phyloP scores from a whole-genome alignment of 2,329 filamentous ascomycete species.

The Lasiodiplodia citricola region DNA sequence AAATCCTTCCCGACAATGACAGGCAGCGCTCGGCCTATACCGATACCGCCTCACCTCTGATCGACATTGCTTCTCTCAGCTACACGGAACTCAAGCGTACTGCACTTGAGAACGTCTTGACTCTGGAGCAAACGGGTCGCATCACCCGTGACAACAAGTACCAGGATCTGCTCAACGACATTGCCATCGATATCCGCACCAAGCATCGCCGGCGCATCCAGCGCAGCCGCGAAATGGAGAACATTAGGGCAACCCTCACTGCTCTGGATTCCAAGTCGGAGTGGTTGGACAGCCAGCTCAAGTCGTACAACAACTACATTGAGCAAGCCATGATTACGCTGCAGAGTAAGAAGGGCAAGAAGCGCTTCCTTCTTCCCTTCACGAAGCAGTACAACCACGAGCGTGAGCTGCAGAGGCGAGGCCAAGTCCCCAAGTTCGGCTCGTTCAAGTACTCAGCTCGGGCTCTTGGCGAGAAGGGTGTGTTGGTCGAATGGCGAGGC shows the following conservation, averaged over 20 bases:
- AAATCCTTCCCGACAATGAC: conserved; percentile 63
- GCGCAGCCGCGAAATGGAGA: conserved; percentile 87
- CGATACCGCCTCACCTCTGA: conserved; percentile 60
- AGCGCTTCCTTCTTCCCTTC: conserved; percentile 92
- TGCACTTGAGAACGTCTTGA: conserved; percentile 91
- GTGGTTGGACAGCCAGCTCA: conserved; percentile 93
- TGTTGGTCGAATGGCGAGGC: conserved; percentile 88
- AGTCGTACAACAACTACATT: conserved; percentile 98
- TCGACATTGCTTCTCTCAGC: conserved; percentile 86
- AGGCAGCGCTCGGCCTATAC: conserved; percentile 79
- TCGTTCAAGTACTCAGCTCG: conserved; percentile 96
- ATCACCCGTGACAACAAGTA: conserved; percentile 89
- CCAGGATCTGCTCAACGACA: conserved; percentile 96
- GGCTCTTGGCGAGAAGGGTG: conserved; percentile 88
- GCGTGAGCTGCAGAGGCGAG: conserved; percentile 88
- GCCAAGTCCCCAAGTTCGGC: conserved; percentile 95
- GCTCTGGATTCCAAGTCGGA: conserved; percentile 85
- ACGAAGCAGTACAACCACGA: conserved; percentile 99
- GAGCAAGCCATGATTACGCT: conserved; percentile 97
- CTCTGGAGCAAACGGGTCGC: conserved; percentile 82
- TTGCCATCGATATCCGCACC: conserved; percentile 93
- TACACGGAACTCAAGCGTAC: conserved; percentile 93
- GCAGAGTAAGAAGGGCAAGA: conserved; percentile 96
- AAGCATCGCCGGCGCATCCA: conserved; percentile 94
- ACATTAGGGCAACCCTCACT: conserved; percentile 73